Evolutionary conservation across 179 eudicot species (phyloP).

Genomic region (Camellia oleifera): DNA sequence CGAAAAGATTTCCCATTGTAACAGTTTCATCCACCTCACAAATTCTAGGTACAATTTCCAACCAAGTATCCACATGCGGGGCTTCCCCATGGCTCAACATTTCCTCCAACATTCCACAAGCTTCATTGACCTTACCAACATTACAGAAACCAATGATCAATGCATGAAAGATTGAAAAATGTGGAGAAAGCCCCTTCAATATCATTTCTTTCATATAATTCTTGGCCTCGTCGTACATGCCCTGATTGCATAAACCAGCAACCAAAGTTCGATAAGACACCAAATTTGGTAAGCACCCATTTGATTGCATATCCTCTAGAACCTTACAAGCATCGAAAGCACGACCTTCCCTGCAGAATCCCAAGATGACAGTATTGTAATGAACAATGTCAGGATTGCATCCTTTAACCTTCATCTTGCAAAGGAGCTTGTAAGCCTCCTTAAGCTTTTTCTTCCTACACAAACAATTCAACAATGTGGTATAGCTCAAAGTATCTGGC

Average conservation of each 20-base stretch:
- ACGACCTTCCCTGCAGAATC: constrained; percentile 75
- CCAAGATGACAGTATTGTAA: constrained; percentile 76
- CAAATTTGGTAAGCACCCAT: constrained; percentile 86
- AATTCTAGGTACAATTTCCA: constrained; percentile 60
- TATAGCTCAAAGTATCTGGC: constrained; percentile 79
- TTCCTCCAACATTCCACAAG: constrained; percentile 51
- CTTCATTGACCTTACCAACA: constrained; percentile 73
- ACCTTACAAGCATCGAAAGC: constrained; percentile 80
- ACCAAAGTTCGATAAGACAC: constrained; percentile 78
- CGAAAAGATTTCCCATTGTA: constrained; percentile 32
- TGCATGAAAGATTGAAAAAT: constrained; percentile 70
- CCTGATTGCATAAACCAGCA: constrained; percentile 78
- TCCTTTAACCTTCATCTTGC: constrained; percentile 91
- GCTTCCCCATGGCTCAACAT: constrained; percentile 52
- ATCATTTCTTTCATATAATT: constrained; percentile 63
- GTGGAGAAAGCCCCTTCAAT: constrained; percentile 72
- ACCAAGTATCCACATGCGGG: constrained; percentile 76
- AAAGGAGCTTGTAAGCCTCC: constrained; percentile 94
- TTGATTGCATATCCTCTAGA: constrained; percentile 69
- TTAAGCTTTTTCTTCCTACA: constrained; percentile 87
- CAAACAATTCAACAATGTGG: constrained; percentile 83
- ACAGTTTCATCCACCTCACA: constrained; percentile 51
- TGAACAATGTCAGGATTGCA: constrained; percentile 91
- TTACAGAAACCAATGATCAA: constrained; percentile 67
- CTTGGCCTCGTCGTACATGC: constrained; percentile 70